phyloP scores from a whole-genome alignment of 257 asterid species.

The Solanum chilense region DNA sequence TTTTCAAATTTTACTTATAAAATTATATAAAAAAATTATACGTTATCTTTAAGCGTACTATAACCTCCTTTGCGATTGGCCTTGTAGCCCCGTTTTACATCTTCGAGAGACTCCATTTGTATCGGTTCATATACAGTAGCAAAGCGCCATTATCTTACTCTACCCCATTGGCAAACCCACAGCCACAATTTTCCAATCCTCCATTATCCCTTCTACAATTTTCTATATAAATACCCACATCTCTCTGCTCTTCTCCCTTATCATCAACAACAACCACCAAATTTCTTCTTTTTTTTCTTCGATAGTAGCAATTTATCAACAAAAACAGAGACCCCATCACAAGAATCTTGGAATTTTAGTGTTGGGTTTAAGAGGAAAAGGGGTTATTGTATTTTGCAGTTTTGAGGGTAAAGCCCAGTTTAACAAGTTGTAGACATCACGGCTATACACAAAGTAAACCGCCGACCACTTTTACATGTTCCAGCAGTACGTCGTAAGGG shows the following conservation, averaged over 20 bases:
- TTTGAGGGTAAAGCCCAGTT: conserved; percentile 29
- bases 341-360: not conserved
- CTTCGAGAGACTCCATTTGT: not conserved
- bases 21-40: too few relatives aligned
- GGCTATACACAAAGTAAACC: conserved; percentile 64
- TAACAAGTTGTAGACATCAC: conserved; percentile 58
- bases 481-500: conserved; percentile 63
- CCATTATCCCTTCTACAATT: not conserved
- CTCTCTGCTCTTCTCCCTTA: not conserved
- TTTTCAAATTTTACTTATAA: too few relatives aligned
- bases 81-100: not conserved
- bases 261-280: not conserved
- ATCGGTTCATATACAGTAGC: not conserved
- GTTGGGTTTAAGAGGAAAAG: not conserved
- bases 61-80: not conserved
- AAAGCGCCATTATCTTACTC: not conserved
- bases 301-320: not conserved
- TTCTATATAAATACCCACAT: not conserved
- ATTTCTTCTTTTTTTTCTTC: not conserved
- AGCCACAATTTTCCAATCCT: not conserved
- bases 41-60: accelerated
- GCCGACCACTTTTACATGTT: conserved; percentile 45
- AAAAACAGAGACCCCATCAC: not conserved
- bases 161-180: not conserved
- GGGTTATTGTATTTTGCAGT: not conserved